Evolutionary conservation across 495 filamentous ascomycete species (phyloP).

Genomic region (Daldinia caldariorum): DNA sequence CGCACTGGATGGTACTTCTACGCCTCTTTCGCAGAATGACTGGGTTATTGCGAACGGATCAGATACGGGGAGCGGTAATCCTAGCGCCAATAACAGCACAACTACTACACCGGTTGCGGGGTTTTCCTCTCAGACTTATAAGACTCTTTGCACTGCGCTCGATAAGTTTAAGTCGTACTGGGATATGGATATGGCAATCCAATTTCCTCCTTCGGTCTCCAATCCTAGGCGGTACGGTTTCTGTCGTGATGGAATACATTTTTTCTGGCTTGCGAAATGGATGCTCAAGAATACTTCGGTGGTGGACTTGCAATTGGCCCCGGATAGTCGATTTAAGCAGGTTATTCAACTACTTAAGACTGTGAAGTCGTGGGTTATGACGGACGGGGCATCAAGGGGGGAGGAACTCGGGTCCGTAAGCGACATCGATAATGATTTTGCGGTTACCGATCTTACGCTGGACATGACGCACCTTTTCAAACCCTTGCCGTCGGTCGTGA

Average conservation of each 20-base stretch:
- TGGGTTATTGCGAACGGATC: constrained; percentile 55
- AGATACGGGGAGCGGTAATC: constrained; percentile 36
- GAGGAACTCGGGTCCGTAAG: constrained; percentile 67
- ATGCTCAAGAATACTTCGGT: constrained; percentile 59
- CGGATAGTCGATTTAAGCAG: constrained; percentile 66
- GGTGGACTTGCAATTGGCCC: constrained; percentile 57
- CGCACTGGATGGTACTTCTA: constrained; percentile 51
- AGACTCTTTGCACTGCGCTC: constrained; percentile 56
- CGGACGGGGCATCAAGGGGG: constrained; percentile 61
- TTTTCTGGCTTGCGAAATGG: constrained; percentile 70
- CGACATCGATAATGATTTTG: constrained; percentile 69
- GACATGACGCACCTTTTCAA: constrained; percentile 74
- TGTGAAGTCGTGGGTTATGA: constrained; percentile 63
- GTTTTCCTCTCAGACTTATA: constrained; percentile 49
- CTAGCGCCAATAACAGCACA: constrained; percentile 55
- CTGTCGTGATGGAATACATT: constrained; percentile 70
- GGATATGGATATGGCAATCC: constrained; percentile 70
- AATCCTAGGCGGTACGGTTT: constrained; percentile 66
- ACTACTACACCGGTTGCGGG: constrained; percentile 60
- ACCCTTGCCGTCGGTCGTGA: constrained; percentile 53
- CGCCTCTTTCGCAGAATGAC: constrained; percentile 60
- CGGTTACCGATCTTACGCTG: constrained; percentile 66
- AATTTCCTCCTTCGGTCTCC: constrained; percentile 64
- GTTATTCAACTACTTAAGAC: constrained; percentile 67
- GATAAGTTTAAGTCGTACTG: constrained; percentile 73